A percentile compares a stretch with the other conserved stretches of the same genome.
Conservation (phyloP, 441 rosid genomes). For the Arabidopsis hybrid region DNA sequence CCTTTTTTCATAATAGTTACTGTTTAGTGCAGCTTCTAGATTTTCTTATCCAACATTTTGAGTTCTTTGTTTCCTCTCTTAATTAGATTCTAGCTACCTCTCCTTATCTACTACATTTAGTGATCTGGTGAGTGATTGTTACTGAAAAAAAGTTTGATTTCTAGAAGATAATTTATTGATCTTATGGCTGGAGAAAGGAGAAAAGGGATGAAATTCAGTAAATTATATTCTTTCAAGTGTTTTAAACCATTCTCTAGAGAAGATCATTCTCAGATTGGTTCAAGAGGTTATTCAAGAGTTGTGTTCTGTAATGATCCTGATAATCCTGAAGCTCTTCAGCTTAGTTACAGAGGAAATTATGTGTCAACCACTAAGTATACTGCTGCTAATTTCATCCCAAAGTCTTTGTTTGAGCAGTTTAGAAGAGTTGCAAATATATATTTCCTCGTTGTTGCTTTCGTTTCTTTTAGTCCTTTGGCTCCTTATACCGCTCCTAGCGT, state of each 20-base stretch:
- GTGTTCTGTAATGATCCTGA: constrained; percentile 92
- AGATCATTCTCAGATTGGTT: constrained; percentile 64
- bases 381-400: constrained; percentile 80
- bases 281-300: constrained; percentile 78
- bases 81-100: constrained; percentile 11
- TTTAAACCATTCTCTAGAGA: constrained; percentile 49
- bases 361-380: constrained; percentile 94
- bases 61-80: not conserved
- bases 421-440: constrained; percentile 94
- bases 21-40: constrained; percentile 41
- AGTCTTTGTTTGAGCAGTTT: constrained; percentile 99
- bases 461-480: constrained; percentile 79
- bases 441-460: constrained; percentile 79
- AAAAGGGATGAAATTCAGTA: constrained; percentile 52
- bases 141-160: constrained; percentile 25
- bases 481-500: constrained; percentile 82
- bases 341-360: constrained; percentile 73
- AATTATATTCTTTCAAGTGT: constrained; percentile 65
- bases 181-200: constrained; percentile 51
- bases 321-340: constrained; percentile 60
- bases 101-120: constrained; percentile 12
- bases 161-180: constrained; percentile 12
- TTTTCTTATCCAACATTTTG: constrained; percentile 26
- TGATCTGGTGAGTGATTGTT: constrained; percentile 35
- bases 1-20: no score